Conservation (phyloP, 2,329 filamentous ascomycete genomes). For the Dactylellina cionopaga region DNA sequence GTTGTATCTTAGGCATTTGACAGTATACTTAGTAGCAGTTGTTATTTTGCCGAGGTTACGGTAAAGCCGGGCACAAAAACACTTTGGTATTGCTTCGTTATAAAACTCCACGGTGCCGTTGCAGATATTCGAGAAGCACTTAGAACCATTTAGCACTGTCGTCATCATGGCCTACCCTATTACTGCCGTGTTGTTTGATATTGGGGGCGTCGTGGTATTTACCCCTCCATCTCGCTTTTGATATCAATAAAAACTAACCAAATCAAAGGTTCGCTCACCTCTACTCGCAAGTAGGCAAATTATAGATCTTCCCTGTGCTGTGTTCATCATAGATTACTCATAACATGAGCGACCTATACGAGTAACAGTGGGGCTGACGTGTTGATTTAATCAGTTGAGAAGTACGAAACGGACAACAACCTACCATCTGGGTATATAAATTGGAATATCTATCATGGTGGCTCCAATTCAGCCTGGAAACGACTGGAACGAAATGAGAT, state of each 20-base stretch:
- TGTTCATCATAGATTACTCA: neutral
- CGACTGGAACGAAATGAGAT: conserved; percentile 85
- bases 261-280: conserved; percentile 73
- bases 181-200: conserved; percentile 88
- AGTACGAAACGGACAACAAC: conserved; percentile 80
- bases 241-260: neutral
- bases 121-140: neutral
- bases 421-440: conserved; percentile 94
- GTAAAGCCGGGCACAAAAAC: conserved; percentile 1
- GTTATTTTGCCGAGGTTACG: conserved; percentile 45
- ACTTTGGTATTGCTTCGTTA: neutral
- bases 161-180: conserved; percentile 15
- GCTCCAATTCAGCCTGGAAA: conserved; percentile 86
- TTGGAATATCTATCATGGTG: conserved; percentile 81
- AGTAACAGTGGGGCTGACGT: conserved; percentile 2
- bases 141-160: neutral
- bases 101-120: neutral
- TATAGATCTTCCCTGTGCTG: neutral
- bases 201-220: conserved; percentile 85
- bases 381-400: conserved; percentile 66
- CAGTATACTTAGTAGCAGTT: neutral
- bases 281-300: conserved; percentile 75
- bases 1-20: neutral
- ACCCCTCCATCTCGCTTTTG: neutral
- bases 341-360: neutral